Percentiles rank a stretch among this genome's conserved stretches.
phyloP scores from a whole-genome alignment of 306 rosid genomes.

The Cotoneaster glaucophyllus region DNA sequence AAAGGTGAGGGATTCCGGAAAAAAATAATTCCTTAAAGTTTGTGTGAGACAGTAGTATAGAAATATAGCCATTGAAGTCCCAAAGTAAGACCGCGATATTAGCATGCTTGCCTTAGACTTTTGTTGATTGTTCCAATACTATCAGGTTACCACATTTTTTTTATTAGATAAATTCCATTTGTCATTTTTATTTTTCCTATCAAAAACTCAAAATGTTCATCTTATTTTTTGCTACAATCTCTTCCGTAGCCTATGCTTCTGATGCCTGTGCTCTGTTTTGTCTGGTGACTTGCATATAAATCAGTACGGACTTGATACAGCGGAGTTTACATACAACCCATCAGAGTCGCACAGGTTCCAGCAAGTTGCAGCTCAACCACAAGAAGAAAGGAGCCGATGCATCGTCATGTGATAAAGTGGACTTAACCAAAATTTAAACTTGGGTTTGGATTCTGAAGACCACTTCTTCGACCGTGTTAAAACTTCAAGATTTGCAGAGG shows the following conservation, averaged over 20 bases:
- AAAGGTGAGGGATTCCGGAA: slow-evolving; percentile 48
- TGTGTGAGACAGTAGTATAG: background rate
- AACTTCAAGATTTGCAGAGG: slow-evolving; percentile 9
- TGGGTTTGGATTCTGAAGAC: slow-evolving; percentile 14
- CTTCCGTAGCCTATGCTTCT: background rate
- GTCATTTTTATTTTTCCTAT: background rate
- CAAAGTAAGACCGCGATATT: background rate
- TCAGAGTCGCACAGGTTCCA: slow-evolving; percentile 73
- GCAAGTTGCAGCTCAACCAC: slow-evolving; percentile 66
- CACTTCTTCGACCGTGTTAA: slow-evolving; percentile 8
- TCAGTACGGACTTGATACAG: slow-evolving; percentile 96
- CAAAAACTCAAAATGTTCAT: background rate
- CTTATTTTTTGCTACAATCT: background rate
- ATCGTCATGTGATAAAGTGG: slow-evolving; percentile 58
- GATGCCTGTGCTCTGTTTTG: background rate
- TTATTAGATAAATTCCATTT: background rate
- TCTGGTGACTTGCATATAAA: background rate
- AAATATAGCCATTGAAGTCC: background rate
- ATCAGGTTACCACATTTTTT: background rate
- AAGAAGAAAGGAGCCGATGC: slow-evolving; percentile 92
- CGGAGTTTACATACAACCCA: slow-evolving; percentile 94
- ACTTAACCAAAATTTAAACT: slow-evolving; percentile 10
- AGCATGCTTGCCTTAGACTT: background rate
- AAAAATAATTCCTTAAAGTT: background rate
- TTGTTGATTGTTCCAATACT: background rate